A percentile compares a stretch with the other conserved stretches of the same genome.
Evolutionary conservation across 805 yeast genomes (phyloP).

Genomic region (Candida xiaguanensis): DNA sequence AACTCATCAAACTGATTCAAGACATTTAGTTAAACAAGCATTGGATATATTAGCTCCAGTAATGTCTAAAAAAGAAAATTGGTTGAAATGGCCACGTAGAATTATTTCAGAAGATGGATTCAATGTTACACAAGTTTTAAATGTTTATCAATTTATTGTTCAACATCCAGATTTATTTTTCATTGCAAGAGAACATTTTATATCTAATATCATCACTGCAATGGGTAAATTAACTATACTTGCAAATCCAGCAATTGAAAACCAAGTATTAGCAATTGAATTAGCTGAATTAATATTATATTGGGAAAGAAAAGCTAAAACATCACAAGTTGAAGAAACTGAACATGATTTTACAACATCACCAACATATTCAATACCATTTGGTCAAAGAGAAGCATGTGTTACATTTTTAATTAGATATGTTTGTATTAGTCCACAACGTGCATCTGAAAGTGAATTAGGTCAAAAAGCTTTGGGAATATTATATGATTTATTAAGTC

Average conservation of each 20-base stretch:
- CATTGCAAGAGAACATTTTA: slow-evolving; percentile 82
- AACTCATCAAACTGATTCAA: slow-evolving; percentile 81
- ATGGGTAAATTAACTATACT: slow-evolving; percentile 85
- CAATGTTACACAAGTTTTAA: slow-evolving; percentile 79
- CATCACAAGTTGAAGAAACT: slow-evolving; percentile 8
- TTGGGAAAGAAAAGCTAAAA: slow-evolving; percentile 64
- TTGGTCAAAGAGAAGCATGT: slow-evolving; percentile 82
- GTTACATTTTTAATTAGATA: slow-evolving; percentile 84
- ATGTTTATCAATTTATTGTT: slow-evolving; percentile 84
- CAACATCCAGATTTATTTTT: slow-evolving; percentile 82
- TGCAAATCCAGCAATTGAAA: slow-evolving; percentile 74
- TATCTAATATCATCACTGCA: slow-evolving; percentile 83
- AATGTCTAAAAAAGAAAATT: slow-evolving; percentile 62
- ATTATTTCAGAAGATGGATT: slow-evolving; percentile 88
- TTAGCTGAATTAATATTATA: slow-evolving; percentile 77
- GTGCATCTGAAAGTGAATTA: slow-evolving; percentile 78
- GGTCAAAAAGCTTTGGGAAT: slow-evolving; percentile 82
- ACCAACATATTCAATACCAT: slow-evolving; percentile 58
- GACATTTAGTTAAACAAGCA: slow-evolving; percentile 80
- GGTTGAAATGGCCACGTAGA: slow-evolving; percentile 95
- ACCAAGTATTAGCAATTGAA: slow-evolving; percentile 83
- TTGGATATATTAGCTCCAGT: slow-evolving; percentile 87
- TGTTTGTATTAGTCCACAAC: slow-evolving; percentile 79
- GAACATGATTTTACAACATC: slow-evolving; percentile 42
- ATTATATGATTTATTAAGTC: slow-evolving; percentile 66